phyloP scores from a whole-genome alignment of 345 rosid species.

The Lepidium didymum region DNA sequence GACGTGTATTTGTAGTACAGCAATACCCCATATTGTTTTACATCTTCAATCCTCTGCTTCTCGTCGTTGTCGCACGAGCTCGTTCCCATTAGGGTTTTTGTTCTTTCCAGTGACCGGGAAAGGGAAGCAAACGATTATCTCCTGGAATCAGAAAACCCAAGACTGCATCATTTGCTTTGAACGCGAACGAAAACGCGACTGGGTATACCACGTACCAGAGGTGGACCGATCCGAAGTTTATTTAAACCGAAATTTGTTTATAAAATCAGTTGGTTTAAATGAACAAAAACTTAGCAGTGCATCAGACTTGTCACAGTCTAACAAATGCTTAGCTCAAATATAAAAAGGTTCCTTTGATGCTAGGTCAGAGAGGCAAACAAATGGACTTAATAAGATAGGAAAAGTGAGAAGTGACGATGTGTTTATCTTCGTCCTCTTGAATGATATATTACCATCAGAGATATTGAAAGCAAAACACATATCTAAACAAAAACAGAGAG shows the following conservation, averaged over 20 bases:
- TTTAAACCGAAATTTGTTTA: not conserved
- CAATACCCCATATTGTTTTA: conserved; percentile 54
- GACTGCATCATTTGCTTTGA: not conserved
- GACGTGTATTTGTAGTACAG: conserved; percentile 69
- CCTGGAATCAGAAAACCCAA: not conserved
- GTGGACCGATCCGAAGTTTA: not conserved
- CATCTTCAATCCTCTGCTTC: conserved; percentile 18
- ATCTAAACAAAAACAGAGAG: conserved; percentile 5
- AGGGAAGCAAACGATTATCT: not conserved
- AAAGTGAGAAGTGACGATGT: not conserved
- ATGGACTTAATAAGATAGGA: not conserved
- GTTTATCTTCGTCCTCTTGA: not conserved
- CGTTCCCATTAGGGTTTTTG: conserved; percentile 26
- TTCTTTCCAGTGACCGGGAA: not conserved
- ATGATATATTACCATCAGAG: not conserved
- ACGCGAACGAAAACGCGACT: not conserved
- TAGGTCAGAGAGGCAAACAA: not conserved
- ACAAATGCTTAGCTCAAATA: not conserved
- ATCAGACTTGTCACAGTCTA: not conserved
- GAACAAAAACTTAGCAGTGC: not conserved
- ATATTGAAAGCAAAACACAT: not conserved
- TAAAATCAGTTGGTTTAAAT: not conserved
- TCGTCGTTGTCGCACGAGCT: conserved; percentile 21
- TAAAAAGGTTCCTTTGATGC: not conserved
- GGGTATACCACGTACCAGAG: not conserved